These are phyloP conservation scores for Torulaspora globosa DNA, from an alignment of 1,139 yeast genomes.

Conservation along the genomic window DNA sequence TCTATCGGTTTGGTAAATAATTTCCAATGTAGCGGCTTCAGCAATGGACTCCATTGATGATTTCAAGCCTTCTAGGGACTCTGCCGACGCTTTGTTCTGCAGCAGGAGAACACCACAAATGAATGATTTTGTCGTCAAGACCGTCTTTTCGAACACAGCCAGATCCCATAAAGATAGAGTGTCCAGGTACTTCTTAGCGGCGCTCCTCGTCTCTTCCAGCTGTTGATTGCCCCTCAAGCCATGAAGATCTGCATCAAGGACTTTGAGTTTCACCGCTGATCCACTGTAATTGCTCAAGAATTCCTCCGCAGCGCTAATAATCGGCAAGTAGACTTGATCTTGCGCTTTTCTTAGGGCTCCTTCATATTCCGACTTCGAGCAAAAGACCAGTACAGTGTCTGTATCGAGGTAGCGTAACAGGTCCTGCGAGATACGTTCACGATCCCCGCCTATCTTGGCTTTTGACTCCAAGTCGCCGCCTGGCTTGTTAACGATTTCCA, in stretches of 20 bases:
- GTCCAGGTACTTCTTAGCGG: constrained; percentile 63
- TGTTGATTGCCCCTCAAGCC: constrained; percentile 82
- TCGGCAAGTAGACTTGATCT: constrained; percentile 68
- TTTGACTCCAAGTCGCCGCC: constrained; percentile 45
- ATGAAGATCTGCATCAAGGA: constrained; percentile 72
- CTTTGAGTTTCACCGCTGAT: constrained; percentile 44
- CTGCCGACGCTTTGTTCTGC: constrained; percentile 30
- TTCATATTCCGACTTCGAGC: constrained; percentile 78
- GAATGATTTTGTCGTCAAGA: constrained; percentile 79
- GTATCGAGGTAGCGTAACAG: constrained; percentile 84
- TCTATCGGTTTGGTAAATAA: constrained; percentile 72
- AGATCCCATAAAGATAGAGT: constrained; percentile 67
- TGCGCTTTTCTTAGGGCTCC: constrained; percentile 76
- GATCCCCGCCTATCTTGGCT: constrained; percentile 55
- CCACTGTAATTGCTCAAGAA: constrained; percentile 47
- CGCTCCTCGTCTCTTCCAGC: constrained; percentile 51
- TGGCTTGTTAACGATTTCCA: constrained; percentile 35
- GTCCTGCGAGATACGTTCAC: constrained; percentile 50
- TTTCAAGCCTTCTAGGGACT: constrained; percentile 24
- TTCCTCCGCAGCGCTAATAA: constrained; percentile 62
- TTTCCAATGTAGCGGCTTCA: constrained; percentile 74
- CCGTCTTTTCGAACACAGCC: constrained; percentile 84
- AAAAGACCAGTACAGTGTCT: constrained; percentile 82
- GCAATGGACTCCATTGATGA: constrained; percentile 65
- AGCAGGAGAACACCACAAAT: constrained; percentile 57